Percentiles rank a stretch among this genome's conserved stretches.
These are phyloP conservation scores for Ustilago shanxiensis DNA, from an alignment of 1,284 basidiomycete genomes.

Conservation along the genomic window DNA sequence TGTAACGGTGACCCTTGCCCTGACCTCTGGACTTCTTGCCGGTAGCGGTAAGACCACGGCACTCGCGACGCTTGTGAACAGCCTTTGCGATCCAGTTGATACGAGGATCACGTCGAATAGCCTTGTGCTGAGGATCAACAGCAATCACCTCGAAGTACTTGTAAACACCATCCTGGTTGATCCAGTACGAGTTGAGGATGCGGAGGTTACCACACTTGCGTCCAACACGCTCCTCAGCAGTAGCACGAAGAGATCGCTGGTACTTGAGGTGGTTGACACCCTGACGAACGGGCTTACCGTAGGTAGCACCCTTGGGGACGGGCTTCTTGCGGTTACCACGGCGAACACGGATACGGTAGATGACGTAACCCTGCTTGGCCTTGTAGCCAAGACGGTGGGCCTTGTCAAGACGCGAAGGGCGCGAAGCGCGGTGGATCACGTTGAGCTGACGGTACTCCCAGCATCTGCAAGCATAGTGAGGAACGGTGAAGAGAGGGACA, in stretches of 20 bases:
- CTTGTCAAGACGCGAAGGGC: slow-evolving; percentile 98
- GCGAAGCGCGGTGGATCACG: slow-evolving; percentile 96
- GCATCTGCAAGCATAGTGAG: slow-evolving; percentile 76
- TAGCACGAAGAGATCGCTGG: slow-evolving; percentile 91
- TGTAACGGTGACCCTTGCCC: slow-evolving; percentile 95
- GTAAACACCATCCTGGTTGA: slow-evolving; percentile 99
- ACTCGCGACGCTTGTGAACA: slow-evolving; percentile 98
- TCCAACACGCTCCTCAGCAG: slow-evolving; percentile 98
- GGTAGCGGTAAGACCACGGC: slow-evolving; percentile 94
- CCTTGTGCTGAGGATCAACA: slow-evolving; percentile 93
- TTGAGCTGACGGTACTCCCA: slow-evolving; percentile 93
- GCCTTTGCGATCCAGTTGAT: slow-evolving; percentile 99
- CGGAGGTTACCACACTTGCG: slow-evolving; percentile 95
- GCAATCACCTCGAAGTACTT: slow-evolving; percentile 99
- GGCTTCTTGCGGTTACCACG: slow-evolving; percentile 99
- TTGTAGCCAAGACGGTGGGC: slow-evolving; percentile 99
- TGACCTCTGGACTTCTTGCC: slow-evolving; percentile 80
- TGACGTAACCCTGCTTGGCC: slow-evolving; percentile 98
- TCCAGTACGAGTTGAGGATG: slow-evolving; percentile 95
- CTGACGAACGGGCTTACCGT: slow-evolving; percentile 98
- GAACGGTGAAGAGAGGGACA: background rate
- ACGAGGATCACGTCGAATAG: slow-evolving; percentile 89
- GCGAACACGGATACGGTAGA: slow-evolving; percentile 97
- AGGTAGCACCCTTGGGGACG: slow-evolving; percentile 95
- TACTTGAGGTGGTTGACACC: slow-evolving; percentile 99